Conservation (phyloP, 164 flowering plant genomes). For the Dillenia turbinata region DNA sequence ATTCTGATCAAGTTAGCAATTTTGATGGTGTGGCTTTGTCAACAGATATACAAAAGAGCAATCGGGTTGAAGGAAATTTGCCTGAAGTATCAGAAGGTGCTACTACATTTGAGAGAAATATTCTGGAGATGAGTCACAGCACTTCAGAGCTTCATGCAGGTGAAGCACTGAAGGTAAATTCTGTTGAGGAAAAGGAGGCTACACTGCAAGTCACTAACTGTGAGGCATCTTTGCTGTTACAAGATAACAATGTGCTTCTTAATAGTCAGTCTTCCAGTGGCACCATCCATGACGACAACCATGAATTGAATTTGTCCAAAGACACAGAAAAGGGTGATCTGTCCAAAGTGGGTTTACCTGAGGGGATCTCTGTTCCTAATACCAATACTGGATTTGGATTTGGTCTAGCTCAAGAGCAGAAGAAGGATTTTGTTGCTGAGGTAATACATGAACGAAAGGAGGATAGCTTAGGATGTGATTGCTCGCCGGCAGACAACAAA, state of each 20-base stretch:
- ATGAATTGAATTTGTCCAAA: no score
- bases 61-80: conserved; percentile 11
- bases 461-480: no score
- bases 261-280: conserved; percentile 5
- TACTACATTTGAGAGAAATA: conserved; percentile 13
- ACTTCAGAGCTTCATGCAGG: conserved; percentile 6
- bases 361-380: no score
- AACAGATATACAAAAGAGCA: conserved; percentile 12
- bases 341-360: no score
- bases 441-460: no score
- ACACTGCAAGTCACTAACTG: conserved; percentile 6
- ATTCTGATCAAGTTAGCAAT: conserved; percentile 9
- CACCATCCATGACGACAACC: no score
- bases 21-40: conserved; percentile 12
- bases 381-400: no score
- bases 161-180: conserved; percentile 9
- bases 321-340: no score
- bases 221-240: conserved; percentile 13
- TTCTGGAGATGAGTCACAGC: conserved; percentile 6
- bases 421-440: no score
- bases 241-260: conserved; percentile 12
- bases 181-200: conserved; percentile 8
- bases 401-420: no score
- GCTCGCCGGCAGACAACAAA: conserved; percentile 10
- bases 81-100: conserved; percentile 12